Evolutionary conservation across 2,329 filamentous ascomycete species (phyloP).

Genomic region (Fusarium sarcochroum): DNA sequence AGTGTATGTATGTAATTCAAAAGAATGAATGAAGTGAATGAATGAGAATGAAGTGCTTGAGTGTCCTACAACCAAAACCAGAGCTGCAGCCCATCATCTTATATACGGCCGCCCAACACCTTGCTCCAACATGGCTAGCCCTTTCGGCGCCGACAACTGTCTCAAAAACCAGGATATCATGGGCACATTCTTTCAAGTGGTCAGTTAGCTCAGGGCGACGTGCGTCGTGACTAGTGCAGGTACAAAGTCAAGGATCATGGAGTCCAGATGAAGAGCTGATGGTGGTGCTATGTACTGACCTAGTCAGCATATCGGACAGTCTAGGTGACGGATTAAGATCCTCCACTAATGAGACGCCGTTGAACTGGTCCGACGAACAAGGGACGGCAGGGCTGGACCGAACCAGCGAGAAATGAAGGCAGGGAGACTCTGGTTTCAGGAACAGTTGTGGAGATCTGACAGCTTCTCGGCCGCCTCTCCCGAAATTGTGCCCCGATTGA

Average conservation of each 20-base stretch:
- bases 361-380: conserved; percentile 38
- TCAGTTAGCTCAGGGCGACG: conserved; percentile 23
- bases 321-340: conserved; percentile 38
- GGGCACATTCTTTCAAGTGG: conserved; percentile 32
- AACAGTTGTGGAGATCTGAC: conserved; percentile 42
- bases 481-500: conserved; percentile 42
- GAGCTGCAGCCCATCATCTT: conserved; percentile 19
- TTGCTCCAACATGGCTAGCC: conserved; percentile 2
- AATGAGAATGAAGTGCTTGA: conserved; percentile 30
- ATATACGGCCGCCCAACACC: conserved; percentile 22
- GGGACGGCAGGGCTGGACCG: conserved; percentile 40
- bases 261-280: conserved; percentile 31
- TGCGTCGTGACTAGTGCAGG: conserved; percentile 23
- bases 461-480: conserved; percentile 36
- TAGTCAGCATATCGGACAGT: conserved; percentile 37
- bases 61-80: background rate
- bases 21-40: conserved; percentile 34
- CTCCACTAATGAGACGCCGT: conserved; percentile 45
- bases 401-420: conserved; percentile 44
- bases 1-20: conserved; percentile 21
- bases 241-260: conserved; percentile 31
- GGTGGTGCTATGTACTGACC: conserved; percentile 38
- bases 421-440: conserved; percentile 44
- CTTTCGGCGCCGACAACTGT: conserved; percentile 9
- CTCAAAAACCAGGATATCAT: conserved; percentile 11